Evolutionary conservation across 768 basidiomycete genomes (phyloP).

Genomic region (Trametes sanguinea): DNA sequence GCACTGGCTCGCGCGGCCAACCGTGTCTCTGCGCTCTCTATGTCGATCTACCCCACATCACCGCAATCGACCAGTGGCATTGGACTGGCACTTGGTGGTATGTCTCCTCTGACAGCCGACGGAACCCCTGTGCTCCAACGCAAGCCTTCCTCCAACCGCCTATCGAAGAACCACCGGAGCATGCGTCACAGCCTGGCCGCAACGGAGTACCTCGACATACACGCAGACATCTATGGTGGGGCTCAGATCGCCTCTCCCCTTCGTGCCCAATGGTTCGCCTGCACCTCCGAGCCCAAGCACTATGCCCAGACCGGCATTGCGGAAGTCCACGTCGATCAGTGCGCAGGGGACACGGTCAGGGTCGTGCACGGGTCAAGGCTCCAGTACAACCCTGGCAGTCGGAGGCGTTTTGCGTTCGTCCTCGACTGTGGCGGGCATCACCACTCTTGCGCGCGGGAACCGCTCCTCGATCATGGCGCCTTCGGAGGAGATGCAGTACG

Average conservation of each 20-base stretch:
- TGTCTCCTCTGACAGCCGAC: conserved; percentile 29
- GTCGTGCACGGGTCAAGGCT: conserved; percentile 68
- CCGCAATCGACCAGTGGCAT: conserved; percentile 34
- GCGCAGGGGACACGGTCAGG: conserved; percentile 25
- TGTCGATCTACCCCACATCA: conserved; percentile 50
- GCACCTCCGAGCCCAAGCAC: conserved; percentile 26
- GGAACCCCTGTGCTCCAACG: conserved; percentile 28
- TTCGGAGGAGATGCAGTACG: conserved; percentile 38
- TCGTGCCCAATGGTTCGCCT: conserved; percentile 22
- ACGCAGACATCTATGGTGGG: conserved; percentile 51
- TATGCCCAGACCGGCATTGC: conserved; percentile 26
- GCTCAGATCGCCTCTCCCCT: conserved; percentile 50
- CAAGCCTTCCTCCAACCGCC: conserved; percentile 24
- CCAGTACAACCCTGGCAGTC: conserved; percentile 55
- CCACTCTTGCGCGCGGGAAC: conserved; percentile 25
- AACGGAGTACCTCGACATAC: conserved; percentile 19
- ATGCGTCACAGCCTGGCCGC: conserved; percentile 33
- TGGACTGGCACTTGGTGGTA: conserved; percentile 27
- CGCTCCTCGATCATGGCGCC: conserved; percentile 33
- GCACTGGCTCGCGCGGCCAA: conserved; percentile 44
- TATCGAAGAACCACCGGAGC: conserved; percentile 24
- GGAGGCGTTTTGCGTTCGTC: conserved; percentile 55
- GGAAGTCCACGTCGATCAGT: conserved; percentile 25
- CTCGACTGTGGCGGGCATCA: conserved; percentile 34
- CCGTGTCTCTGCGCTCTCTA: conserved; percentile 44